These are phyloP conservation scores for Geosmithia putterillii DNA, from an alignment of 2,329 filamentous ascomycete genomes.

Conservation along the genomic window DNA sequence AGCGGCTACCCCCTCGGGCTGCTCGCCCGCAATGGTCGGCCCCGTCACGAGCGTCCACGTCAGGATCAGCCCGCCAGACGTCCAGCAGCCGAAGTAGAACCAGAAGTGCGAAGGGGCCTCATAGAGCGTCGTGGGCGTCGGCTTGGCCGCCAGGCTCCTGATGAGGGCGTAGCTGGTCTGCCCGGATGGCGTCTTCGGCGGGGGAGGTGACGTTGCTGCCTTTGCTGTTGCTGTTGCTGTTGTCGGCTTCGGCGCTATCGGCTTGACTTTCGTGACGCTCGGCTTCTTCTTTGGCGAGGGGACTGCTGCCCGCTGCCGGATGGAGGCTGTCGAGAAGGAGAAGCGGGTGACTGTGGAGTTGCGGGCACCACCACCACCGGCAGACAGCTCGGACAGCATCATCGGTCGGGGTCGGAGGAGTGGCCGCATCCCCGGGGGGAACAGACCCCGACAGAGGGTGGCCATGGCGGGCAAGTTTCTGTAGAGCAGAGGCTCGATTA, in stretches of 20 bases:
- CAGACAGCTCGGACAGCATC: conserved; percentile 7
- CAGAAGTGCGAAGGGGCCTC: conserved; percentile 50
- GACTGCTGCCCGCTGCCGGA: conserved; percentile 8
- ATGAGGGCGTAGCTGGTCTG: conserved; percentile 30
- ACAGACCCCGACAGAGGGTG: conserved; percentile 13
- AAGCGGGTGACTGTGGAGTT: conserved; percentile 6
- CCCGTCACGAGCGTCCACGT: conserved; percentile 22
- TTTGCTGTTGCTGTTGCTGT: not conserved
- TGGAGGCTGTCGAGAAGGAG: conserved; percentile 17
- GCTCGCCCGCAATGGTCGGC: conserved; percentile 8
- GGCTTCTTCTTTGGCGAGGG: conserved; percentile 3
- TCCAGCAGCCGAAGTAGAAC: conserved; percentile 49
- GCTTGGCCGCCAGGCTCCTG: conserved; percentile 41
- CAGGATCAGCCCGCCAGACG: conserved; percentile 31
- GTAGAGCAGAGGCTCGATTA: no score
- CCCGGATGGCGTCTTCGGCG: conserved; percentile 4
- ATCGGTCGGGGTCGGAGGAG: conserved; percentile 7
- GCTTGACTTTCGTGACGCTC: not conserved
- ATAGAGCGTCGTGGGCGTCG: conserved; percentile 49
- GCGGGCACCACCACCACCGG: not conserved
- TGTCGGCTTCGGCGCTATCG: not conserved
- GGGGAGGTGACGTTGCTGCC: conserved; percentile 4
- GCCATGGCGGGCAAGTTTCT: conserved; percentile 16
- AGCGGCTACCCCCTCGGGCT: conserved; percentile 33
- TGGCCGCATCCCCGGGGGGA: conserved; percentile 4